phyloP scores from a whole-genome alignment of 805 yeast genomes.

The Torulaspora gathmanii region DNA sequence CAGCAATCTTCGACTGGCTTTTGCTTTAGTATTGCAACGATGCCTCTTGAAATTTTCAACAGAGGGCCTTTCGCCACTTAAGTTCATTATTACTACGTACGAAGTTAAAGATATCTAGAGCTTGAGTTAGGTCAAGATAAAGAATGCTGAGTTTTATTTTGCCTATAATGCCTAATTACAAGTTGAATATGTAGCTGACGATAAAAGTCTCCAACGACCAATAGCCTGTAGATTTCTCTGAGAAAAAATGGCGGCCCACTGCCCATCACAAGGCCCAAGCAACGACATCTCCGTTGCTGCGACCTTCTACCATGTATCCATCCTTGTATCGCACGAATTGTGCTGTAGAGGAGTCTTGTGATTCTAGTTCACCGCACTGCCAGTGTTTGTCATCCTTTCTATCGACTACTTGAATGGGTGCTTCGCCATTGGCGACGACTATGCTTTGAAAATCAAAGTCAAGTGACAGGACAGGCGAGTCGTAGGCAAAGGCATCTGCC shows the following conservation, averaged over 20 bases:
- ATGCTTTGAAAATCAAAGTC: slow-evolving; percentile 58
- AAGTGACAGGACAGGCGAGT: slow-evolving; percentile 49
- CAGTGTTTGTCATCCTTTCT: slow-evolving; percentile 50
- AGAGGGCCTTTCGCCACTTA: slow-evolving; percentile 3
- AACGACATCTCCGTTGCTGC: slow-evolving; percentile 54
- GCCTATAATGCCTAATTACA: slow-evolving; percentile 4
- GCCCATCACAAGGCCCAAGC: slow-evolving; percentile 52
- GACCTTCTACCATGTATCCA: slow-evolving; percentile 64
- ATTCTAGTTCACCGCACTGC: slow-evolving; percentile 44
- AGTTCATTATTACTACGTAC: background rate
- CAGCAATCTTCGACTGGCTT: background rate
- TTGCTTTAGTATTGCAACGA: background rate
- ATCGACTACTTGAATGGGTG: slow-evolving; percentile 51
- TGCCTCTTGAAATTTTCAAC: slow-evolving; percentile 4
- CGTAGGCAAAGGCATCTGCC: slow-evolving; percentile 57
- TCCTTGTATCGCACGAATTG: slow-evolving; percentile 49
- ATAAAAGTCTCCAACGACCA: background rate
- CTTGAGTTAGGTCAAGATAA: background rate
- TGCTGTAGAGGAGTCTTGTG: slow-evolving; percentile 34
- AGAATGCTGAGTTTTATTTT: background rate
- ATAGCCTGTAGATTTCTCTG: background rate
- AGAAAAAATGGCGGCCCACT: background rate
- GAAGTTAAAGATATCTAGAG: background rate
- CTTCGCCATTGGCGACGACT: slow-evolving; percentile 49
- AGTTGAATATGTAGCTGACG: background rate